Percentiles rank a stretch among this genome's conserved stretches.
Evolutionary conservation across 306 rosid species (phyloP).

Genomic region (Dryas drummondii): DNA sequence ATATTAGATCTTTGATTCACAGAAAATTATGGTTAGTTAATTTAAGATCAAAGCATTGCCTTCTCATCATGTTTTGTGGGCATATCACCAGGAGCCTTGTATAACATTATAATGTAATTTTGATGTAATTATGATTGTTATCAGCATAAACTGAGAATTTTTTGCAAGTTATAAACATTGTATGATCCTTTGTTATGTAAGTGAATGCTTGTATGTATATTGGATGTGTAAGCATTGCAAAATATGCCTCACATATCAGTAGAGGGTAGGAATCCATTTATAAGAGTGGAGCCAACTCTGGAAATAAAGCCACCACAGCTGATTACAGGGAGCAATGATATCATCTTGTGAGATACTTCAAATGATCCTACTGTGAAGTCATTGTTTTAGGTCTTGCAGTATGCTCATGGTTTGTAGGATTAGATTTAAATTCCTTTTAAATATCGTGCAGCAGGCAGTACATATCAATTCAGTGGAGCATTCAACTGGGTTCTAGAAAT

Average conservation of each 20-base stretch:
- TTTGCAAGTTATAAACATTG: background rate
- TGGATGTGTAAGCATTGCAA: background rate
- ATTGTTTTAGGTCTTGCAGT: background rate
- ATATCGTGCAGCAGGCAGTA: background rate
- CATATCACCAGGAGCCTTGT: background rate
- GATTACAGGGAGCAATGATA: background rate
- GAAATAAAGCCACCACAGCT: background rate
- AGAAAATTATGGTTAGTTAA: background rate
- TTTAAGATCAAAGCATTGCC: constrained; percentile 1
- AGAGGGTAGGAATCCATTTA: background rate
- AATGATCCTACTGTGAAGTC: background rate
- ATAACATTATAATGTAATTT: background rate
- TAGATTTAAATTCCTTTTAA: background rate
- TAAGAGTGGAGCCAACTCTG: constrained; percentile 6
- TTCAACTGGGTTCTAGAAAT: background rate
- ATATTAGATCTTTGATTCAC: constrained; percentile 8
- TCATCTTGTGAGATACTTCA: constrained; percentile 1
- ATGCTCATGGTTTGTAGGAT: background rate
- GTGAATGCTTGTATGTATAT: background rate
- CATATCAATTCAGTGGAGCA: background rate
- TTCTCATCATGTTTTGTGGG: background rate
- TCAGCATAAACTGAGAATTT: constrained; percentile 4
- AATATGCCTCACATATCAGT: background rate
- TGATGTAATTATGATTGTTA: background rate
- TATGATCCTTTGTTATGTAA: background rate